phyloP scores from a whole-genome alignment of 2,329 filamentous ascomycete genomes.

The Fusarium sp. region DNA sequence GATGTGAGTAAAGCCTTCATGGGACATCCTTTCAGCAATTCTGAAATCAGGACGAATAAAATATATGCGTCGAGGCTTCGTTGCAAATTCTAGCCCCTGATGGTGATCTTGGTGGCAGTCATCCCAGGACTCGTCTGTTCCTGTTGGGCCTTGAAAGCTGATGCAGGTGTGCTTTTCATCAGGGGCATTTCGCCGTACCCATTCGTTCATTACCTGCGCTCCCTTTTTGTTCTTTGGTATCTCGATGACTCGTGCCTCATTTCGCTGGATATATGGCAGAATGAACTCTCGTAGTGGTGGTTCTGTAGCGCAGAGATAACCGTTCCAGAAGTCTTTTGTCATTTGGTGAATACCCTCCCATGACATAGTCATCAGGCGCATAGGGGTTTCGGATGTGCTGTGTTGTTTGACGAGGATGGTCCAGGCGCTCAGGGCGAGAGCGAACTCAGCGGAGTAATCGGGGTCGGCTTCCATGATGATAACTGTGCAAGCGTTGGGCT shows the following conservation, averaged over 20 bases:
- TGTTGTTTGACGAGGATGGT: background rate
- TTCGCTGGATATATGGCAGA: background rate
- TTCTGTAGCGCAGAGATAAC: background rate
- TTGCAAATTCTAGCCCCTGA: background rate
- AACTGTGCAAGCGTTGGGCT: background rate
- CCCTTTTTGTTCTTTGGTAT: background rate
- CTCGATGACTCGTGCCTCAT: background rate
- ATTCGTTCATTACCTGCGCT: background rate
- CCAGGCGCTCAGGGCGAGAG: background rate
- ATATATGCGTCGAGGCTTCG: background rate
- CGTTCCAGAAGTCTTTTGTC: background rate
- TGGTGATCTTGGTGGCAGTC: background rate
- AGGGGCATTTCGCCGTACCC: background rate
- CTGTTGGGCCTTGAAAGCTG: background rate
- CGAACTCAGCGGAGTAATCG: background rate
- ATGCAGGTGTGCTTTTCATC: background rate
- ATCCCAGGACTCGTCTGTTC: background rate
- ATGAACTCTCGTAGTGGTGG: background rate
- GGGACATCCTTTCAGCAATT: background rate
- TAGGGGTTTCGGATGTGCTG: rapidly evolving
- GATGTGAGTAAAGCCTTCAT: background rate
- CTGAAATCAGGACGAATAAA: background rate
- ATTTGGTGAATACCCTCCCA: background rate
- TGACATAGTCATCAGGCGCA: background rate
- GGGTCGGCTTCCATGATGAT: background rate